Evolutionary conservation across 202 grass and related monocot genomes (phyloP), one percentile per base, ranked within the genome.

Genomic region (Dendrocalamus latiflorus): DNA sequence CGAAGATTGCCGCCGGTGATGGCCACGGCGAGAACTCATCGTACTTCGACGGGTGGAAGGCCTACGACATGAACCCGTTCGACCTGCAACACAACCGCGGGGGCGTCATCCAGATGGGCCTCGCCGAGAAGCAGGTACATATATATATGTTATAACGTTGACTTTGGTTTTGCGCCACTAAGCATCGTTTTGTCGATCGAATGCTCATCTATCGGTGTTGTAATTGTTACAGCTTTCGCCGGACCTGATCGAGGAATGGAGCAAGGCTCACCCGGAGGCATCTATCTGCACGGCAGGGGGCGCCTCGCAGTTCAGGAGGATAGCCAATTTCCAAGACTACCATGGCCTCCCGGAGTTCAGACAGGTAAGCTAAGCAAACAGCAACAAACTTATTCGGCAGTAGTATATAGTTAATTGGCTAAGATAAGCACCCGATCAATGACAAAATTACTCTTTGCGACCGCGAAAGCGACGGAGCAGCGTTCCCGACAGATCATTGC

Each of bases 311-410:
- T 98, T 98, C 84, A 85, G 75, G 58, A 44, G 65, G 60, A 79
- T 95, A 5, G 90, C 95, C 16, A 95, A 98, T 80, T 98, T 91
- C 89, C 95, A 98, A 84, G 92, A 98, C 88, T 98, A 98, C 76
- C 89, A 98, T 49, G 95, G 95, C 76, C 76, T 95, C 44, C 82
- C 85, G 44, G 74, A 87, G 50, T 98, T 95, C 87, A 84, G 83
- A 84, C 58, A 90, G 90, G 95, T 93, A 74, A 74, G 33, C 68
- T 43, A n/a, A 64, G 39, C 49, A 76, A 16, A 22, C 45, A 25
- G 13, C 57, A n/a, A 87, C 56, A 66, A 37, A 1, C 30, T 53
- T 38, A 5, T 33, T 16, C 22, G 7, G 11, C 55, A 8, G 3
- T 8, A 33, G 6, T 60, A 37, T 42, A 62, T 16, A 39, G 68